Percentiles rank a stretch among this genome's conserved stretches.
Evolutionary conservation across 441 rosid genomes (phyloP).

Genomic region (Euphorbia neoarborescens): DNA sequence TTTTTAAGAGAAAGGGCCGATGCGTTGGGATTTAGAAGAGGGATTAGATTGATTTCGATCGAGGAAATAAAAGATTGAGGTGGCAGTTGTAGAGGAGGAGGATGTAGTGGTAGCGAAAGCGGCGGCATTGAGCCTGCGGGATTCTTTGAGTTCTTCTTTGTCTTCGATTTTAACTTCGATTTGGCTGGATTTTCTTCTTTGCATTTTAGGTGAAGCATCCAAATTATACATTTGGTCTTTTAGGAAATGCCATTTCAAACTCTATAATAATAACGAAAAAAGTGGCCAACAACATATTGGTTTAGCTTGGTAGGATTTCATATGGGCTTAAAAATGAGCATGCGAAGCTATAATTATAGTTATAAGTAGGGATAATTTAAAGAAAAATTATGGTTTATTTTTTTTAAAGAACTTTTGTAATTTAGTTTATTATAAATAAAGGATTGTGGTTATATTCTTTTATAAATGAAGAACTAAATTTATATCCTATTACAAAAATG

Average conservation of each 20-base stretch:
- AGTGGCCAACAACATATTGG: too few relatives aligned
- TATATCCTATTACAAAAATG: too few relatives aligned
- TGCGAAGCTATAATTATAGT: too few relatives aligned
- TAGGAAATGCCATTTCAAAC: neutral
- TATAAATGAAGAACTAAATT: too few relatives aligned
- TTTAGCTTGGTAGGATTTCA: too few relatives aligned
- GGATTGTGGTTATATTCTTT: too few relatives aligned
- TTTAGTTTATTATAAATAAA: too few relatives aligned
- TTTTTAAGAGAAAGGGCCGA: slow-evolving; percentile 43
- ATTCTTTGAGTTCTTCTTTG: slow-evolving; percentile 71
- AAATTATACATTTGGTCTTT: neutral
- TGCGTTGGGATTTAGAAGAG: slow-evolving; percentile 48
- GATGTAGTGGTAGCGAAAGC: slow-evolving; percentile 20
- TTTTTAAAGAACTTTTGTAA: too few relatives aligned
- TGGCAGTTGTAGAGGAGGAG: slow-evolving; percentile 20
- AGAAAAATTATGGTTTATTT: too few relatives aligned
- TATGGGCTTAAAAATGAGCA: too few relatives aligned
- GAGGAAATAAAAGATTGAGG: slow-evolving; percentile 44
- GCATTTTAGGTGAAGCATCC: slow-evolving; percentile 36
- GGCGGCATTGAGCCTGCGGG: slow-evolving; percentile 36
- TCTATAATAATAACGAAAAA: too few relatives aligned
- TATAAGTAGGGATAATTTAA: too few relatives aligned
- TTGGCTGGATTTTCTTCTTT: slow-evolving; percentile 69
- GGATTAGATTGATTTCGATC: slow-evolving; percentile 40
- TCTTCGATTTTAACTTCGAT: slow-evolving; percentile 79